Conservation (phyloP, 306 rosid species). For the Ziziphus jujuba region DNA sequence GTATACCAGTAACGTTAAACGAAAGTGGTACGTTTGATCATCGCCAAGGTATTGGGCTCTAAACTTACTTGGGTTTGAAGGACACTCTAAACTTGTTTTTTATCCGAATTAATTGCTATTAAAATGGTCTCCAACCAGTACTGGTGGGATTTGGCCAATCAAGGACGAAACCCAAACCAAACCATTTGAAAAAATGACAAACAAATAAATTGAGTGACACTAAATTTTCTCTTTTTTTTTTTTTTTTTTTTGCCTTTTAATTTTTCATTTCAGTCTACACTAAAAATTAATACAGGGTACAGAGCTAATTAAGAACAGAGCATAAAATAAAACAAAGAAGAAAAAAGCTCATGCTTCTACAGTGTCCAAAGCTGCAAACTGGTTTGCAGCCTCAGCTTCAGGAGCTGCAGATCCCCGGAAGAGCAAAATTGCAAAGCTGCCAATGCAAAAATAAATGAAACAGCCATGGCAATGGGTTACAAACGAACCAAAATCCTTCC, state of each 20-base stretch:
- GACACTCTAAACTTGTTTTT: no score
- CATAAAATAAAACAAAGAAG: background rate
- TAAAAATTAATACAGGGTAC: background rate
- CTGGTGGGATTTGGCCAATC: no score
- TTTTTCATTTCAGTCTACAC: background rate
- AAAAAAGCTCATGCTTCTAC: slow-evolving; percentile 25
- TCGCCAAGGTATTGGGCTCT: no score
- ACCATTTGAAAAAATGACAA: background rate
- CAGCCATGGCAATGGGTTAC: slow-evolving; percentile 80
- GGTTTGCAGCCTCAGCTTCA: slow-evolving; percentile 41
- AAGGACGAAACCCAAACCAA: background rate
- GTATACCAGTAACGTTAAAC: no score
- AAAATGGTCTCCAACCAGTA: no score
- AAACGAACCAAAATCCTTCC: slow-evolving; percentile 90
- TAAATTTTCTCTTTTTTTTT: background rate
- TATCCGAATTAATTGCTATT: no score
- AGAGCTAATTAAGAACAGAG: background rate
- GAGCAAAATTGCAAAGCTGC: slow-evolving; percentile 74
- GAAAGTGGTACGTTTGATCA: no score
- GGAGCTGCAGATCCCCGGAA: slow-evolving; percentile 66
- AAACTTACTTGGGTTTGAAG: no score
- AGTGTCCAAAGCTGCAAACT: slow-evolving; percentile 41
- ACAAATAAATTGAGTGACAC: background rate
- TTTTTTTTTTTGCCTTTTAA: background rate
- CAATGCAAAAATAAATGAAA: slow-evolving; percentile 72